These are phyloP conservation scores for Phycomyces blakesleeanus DNA, from an alignment of 192 early-diverging fungal genomes.

Conservation along the genomic window DNA sequence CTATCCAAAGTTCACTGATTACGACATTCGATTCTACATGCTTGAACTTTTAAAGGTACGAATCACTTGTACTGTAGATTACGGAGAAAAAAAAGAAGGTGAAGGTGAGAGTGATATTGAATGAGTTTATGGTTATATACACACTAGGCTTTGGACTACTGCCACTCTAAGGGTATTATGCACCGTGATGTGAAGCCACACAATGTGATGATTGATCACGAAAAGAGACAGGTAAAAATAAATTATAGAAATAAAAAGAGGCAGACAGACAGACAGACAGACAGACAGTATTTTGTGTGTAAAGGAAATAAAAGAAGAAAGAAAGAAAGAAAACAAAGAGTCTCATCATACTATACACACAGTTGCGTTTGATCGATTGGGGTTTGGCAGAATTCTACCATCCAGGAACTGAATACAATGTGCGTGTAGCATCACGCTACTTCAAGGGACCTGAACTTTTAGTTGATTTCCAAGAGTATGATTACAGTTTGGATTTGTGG, in stretches of 20 bases:
- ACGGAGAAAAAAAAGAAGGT: no score
- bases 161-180: slow-evolving; percentile 98
- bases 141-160: slow-evolving; percentile 88
- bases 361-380: slow-evolving; percentile 97
- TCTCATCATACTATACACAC: slow-evolving; percentile 11
- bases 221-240: slow-evolving; percentile 61
- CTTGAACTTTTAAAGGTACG: slow-evolving; percentile 87
- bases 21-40: slow-evolving; percentile 96
- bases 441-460: slow-evolving; percentile 99
- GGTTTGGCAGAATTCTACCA: slow-evolving; percentile 99
- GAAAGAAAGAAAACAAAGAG: not conserved
- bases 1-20: slow-evolving; percentile 92
- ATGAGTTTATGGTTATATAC: no score
- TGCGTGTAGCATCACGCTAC: slow-evolving; percentile 96
- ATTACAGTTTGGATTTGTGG: slow-evolving; percentile 99
- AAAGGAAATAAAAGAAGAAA: not conserved
- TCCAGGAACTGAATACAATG: slow-evolving; percentile 95
- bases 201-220: slow-evolving; percentile 99
- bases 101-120: not conserved
- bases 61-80: not conserved
- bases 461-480: slow-evolving; percentile 97
- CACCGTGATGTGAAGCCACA: slow-evolving; percentile 99
- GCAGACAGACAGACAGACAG: no score
- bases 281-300: no score
- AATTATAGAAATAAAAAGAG: not conserved